Evolutionary conservation across 2,329 filamentous ascomycete genomes (phyloP).

Genomic region (Pseudocercospora eumusae): DNA sequence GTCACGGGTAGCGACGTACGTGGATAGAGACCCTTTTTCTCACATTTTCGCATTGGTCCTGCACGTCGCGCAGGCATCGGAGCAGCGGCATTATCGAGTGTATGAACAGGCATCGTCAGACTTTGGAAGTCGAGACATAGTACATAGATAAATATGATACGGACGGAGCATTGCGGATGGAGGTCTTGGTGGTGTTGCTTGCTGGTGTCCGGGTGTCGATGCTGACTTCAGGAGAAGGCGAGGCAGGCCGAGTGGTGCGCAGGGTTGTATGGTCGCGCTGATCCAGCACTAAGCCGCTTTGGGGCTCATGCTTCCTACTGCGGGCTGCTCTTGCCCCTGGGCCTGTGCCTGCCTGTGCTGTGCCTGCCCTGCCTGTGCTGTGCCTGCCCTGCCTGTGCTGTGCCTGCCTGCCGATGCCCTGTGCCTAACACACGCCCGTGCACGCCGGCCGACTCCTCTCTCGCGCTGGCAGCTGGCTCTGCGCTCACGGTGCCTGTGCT

Average conservation of each 20-base stretch:
- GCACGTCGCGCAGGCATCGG: background rate
- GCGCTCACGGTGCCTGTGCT: too few species aligned
- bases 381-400: background rate
- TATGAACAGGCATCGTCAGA: too few species aligned
- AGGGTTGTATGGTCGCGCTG: constrained; percentile 5
- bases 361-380: background rate
- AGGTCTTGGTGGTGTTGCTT: background rate
- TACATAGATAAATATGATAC: background rate
- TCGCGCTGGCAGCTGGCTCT: background rate
- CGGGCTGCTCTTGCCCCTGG: too few species aligned
- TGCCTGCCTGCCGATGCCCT: too few species aligned
- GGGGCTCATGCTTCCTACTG: background rate
- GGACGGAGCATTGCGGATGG: background rate
- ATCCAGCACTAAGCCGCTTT: background rate
- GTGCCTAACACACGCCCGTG: background rate
- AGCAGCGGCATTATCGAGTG: background rate
- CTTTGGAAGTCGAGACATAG: constrained; percentile 4
- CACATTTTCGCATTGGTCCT: background rate
- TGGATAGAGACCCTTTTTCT: background rate
- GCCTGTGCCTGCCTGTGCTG: background rate
- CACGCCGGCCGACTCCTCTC: constrained; percentile 2
- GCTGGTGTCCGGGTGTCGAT: background rate
- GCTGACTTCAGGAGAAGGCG: background rate
- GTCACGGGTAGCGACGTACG: background rate
- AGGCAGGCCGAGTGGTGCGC: too few species aligned